phyloP scores from a whole-genome alignment of 2,329 filamentous ascomycete genomes.

The Thelonectria olida region DNA sequence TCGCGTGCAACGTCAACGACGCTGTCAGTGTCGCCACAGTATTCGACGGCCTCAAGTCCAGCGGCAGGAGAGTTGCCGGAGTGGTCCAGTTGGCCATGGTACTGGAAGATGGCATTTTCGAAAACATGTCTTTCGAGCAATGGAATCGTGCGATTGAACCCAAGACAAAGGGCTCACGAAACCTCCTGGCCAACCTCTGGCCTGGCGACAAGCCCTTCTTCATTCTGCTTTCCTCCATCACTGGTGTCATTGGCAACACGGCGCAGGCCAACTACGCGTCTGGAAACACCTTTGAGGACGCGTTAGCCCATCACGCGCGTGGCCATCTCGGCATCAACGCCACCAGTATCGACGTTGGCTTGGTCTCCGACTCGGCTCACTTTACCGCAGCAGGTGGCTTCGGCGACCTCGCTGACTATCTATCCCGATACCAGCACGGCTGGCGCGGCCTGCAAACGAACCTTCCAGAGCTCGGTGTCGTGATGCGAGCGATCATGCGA shows the following conservation, averaged over 20 bases:
- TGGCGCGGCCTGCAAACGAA: background rate
- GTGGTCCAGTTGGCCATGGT: background rate
- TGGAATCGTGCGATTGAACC: background rate
- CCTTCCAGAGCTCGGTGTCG: background rate
- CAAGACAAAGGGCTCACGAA: background rate
- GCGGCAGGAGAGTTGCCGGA: background rate
- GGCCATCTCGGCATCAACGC: constrained; percentile 18
- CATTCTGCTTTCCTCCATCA: constrained; percentile 47
- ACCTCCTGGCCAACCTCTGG: background rate
- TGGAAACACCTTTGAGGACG: constrained; percentile 44
- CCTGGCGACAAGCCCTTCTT: constrained; percentile 48
- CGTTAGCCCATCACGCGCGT: constrained; percentile 30
- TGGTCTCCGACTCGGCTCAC: background rate
- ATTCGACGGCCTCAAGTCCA: background rate
- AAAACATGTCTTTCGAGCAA: background rate
- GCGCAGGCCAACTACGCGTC: constrained; percentile 52
- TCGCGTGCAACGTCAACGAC: background rate
- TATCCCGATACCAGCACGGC: background rate
- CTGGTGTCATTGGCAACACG: constrained; percentile 44
- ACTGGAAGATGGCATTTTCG: background rate
- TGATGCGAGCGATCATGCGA: background rate
- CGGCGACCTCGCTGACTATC: background rate
- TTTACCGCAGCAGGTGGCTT: background rate
- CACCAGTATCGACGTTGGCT: constrained; percentile 28
- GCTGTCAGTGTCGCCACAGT: background rate